phyloP scores from a whole-genome alignment of 768 basidiomycete species.

The Boletus insuetus region DNA sequence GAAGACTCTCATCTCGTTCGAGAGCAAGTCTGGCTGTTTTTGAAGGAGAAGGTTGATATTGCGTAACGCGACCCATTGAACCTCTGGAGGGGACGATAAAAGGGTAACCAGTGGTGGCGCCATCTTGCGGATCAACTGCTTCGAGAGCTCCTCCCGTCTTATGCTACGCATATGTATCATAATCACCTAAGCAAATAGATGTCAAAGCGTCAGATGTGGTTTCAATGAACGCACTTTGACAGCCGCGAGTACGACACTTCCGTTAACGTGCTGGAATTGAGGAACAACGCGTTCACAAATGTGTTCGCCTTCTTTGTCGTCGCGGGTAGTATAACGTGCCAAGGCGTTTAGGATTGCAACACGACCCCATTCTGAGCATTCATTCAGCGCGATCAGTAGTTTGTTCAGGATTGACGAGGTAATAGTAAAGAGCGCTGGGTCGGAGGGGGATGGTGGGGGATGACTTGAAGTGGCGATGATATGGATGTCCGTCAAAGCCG shows the following conservation, averaged over 20 bases:
- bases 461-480: conserved; percentile 54
- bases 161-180: conserved; percentile 96
- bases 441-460: conserved; percentile 51
- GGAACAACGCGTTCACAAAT: conserved; percentile 98
- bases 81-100: conserved; percentile 93
- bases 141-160: conserved; percentile 76
- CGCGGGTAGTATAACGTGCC: conserved; percentile 75
- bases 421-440: conserved; percentile 74
- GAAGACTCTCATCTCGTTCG: conserved; percentile 98
- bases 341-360: conserved; percentile 89
- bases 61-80: conserved; percentile 96
- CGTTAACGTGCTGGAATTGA: conserved; percentile 97
- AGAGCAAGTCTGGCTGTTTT: conserved; percentile 84
- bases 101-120: conserved; percentile 95
- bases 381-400: conserved; percentile 91
- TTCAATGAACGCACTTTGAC: conserved; percentile 64
- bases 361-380: conserved; percentile 98
- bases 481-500: conserved; percentile 92
- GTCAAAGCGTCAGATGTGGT: not conserved
- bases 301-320: conserved; percentile 96
- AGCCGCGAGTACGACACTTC: conserved; percentile 93
- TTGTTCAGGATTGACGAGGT: conserved; percentile 83
- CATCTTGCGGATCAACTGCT: conserved; percentile 91
- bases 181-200: conserved; percentile 59
- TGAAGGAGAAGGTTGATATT: conserved; percentile 97